Evolutionary conservation across 305 asterid species (phyloP).

Genomic region (Withania somnifera): DNA sequence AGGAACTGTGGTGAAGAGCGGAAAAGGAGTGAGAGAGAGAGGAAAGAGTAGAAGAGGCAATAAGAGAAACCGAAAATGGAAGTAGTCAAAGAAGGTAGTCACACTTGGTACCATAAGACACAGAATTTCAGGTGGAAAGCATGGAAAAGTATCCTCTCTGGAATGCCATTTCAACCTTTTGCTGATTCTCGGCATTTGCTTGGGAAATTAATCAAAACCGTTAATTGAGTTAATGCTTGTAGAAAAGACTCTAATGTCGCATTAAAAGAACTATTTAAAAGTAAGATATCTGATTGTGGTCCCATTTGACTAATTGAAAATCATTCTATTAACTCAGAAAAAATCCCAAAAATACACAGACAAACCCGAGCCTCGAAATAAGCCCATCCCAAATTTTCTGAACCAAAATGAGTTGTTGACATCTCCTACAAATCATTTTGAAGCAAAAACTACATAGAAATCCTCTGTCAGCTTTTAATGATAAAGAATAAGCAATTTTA

Average conservation of each 20-base stretch:
- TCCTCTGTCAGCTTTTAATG: background rate
- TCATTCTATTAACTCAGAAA: background rate
- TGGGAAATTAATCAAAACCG: background rate
- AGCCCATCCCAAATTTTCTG: background rate
- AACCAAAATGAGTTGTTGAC: background rate
- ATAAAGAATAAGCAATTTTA: background rate
- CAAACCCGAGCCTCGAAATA: background rate
- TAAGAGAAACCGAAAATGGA: background rate
- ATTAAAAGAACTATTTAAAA: background rate
- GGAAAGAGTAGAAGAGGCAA: background rate
- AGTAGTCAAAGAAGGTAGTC: background rate
- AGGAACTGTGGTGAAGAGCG: background rate
- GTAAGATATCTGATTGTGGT: background rate
- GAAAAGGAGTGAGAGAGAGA: background rate
- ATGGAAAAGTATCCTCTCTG: background rate
- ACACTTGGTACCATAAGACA: background rate
- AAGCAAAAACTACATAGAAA: background rate
- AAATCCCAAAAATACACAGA: background rate
- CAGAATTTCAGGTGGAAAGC: background rate
- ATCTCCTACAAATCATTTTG: background rate
- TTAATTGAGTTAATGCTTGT: background rate
- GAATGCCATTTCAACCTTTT: background rate
- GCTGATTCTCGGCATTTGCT: background rate
- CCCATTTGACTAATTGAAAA: background rate
- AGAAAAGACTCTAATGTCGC: background rate